These are phyloP conservation scores for Monosporascus sp. DNA, from an alignment of 2,329 filamentous ascomycete genomes.

Conservation along the genomic window DNA sequence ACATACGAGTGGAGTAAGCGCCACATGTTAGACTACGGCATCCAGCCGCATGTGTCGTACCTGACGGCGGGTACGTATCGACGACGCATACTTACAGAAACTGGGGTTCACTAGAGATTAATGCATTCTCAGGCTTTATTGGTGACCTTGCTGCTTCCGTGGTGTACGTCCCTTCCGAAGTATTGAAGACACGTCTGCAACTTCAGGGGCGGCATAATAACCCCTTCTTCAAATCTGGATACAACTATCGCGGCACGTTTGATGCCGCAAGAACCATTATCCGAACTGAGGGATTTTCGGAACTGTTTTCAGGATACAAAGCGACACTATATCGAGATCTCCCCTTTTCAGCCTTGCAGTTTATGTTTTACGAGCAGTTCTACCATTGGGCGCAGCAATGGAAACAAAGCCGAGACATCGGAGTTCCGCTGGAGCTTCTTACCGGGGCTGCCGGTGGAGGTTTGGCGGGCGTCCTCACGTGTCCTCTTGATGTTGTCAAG, in stretches of 20 bases:
- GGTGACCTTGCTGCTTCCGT: constrained; percentile 89
- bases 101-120: constrained; percentile 4
- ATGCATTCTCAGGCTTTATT: constrained; percentile 62
- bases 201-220: constrained; percentile 95
- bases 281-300: constrained; percentile 72
- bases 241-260: constrained; percentile 85
- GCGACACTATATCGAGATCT: constrained; percentile 91
- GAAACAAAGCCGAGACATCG: constrained; percentile 78
- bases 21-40: constrained; percentile 74
- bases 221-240: constrained; percentile 86
- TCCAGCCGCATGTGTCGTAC: constrained; percentile 81
- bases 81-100: not conserved
- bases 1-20: constrained; percentile 95
- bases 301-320: constrained; percentile 95
- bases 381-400: constrained; percentile 74
- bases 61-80: constrained; percentile 64
- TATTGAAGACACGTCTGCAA: constrained; percentile 94
- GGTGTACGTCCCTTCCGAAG: constrained; percentile 94
- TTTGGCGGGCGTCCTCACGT: constrained; percentile 89
- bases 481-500: constrained; percentile 95
- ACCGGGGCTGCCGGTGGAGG: constrained; percentile 89
- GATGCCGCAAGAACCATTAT: constrained; percentile 85
- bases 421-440: constrained; percentile 75
- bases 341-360: constrained; percentile 92
- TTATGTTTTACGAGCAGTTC: constrained; percentile 97